Evolutionary conservation across 306 rosid species (phyloP).

Genomic region (Sicyos baderoa): DNA sequence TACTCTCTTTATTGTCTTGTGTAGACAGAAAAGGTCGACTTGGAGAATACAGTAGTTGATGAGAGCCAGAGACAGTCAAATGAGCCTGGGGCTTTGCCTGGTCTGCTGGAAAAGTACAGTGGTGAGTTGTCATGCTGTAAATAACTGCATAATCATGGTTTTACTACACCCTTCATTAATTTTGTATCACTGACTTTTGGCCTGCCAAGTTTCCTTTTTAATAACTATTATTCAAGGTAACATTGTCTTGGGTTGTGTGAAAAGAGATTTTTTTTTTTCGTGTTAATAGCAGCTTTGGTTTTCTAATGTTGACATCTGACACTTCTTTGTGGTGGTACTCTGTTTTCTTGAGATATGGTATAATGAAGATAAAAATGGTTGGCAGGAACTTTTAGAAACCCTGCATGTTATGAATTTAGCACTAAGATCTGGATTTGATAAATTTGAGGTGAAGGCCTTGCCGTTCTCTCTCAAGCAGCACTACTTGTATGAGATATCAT

Average conservation of each 20-base stretch:
- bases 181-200: slow-evolving; percentile 10
- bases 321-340: background rate
- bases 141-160: background rate
- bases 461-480: slow-evolving; percentile 4
- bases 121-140: slow-evolving; percentile 47
- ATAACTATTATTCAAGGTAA: background rate
- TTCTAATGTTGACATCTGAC: background rate
- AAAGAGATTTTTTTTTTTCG: slow-evolving; percentile 3
- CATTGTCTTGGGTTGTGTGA: background rate
- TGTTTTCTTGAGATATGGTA: background rate
- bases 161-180: background rate
- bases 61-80: slow-evolving; percentile 90
- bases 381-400: background rate
- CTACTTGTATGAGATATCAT: background rate
- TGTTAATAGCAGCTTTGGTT: background rate
- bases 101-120: slow-evolving; percentile 60
- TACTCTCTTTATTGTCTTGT: slow-evolving; percentile 23
- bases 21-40: slow-evolving; percentile 99
- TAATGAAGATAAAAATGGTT: background rate
- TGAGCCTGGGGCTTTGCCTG: slow-evolving; percentile 53
- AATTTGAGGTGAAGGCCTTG: background rate
- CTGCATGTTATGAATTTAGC: background rate
- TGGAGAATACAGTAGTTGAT: slow-evolving; percentile 97
- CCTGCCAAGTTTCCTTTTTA: background rate
- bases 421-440: background rate